Evolutionary conservation across 306 rosid genomes (phyloP), one percentile per base, ranked within the genome.

Genomic region (Delonix regia): DNA sequence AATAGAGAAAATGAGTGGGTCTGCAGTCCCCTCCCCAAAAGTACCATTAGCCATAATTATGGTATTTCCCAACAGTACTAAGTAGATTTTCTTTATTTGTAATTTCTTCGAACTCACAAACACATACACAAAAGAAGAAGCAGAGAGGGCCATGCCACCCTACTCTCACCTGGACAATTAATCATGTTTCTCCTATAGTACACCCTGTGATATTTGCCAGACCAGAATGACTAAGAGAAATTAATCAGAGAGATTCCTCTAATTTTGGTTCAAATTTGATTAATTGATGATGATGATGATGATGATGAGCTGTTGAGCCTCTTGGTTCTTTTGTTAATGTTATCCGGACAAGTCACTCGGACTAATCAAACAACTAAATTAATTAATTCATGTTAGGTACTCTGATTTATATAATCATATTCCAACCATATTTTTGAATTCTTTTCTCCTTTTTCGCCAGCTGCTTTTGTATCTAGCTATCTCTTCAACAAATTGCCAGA

Each of bases 311-410:
- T 24, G n/a, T 70, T 70, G 38, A 68, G 3, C 74, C 81, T 18
- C 69, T 76, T 56, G 61, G 39, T 9, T 13, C 34, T 69, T 62
- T 86, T 76, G 21, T 73, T 76, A 34, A 80, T 77, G 79, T 86
- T 86, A 86, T 86, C 89, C 51, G 18, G 41, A 86, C 86, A 83
- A 59, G 84, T 80, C 84, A 82, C 74, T n/a, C 41, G 41, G 38
- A 3, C 66, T 75, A 76, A 85, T 79, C 63, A 65, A 66, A 11
- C 3, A 24, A 80, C 78, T 86, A 83, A 80, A 77, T 59, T 68
- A 80, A 77, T 59, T 68, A 83, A 68, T 80, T 65, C 28, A 72
- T 33, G 63, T 73, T 83, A 77, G 87, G 87, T 83, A 38, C 19
- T 27, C 21, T 34, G 9, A 72, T 71, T 60, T 24, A 22, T 49